phyloP scores from a whole-genome alignment of 179 eudicot species.

The Nepenthes alata region DNA sequence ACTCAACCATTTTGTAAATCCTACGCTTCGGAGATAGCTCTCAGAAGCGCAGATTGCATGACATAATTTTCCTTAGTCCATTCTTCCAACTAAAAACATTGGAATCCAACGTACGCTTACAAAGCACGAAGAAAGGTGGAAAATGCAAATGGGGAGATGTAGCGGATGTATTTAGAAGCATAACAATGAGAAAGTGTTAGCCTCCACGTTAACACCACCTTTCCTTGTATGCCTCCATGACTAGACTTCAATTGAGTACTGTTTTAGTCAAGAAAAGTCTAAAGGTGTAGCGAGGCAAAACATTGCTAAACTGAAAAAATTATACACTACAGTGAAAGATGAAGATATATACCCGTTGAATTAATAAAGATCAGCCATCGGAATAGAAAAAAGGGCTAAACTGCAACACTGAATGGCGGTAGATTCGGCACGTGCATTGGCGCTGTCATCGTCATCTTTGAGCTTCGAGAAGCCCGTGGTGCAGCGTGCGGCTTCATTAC shows the following conservation, averaged over 20 bases:
- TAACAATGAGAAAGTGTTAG: constrained; percentile 16
- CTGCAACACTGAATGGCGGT: constrained; percentile 21
- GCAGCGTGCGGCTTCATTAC: constrained; percentile 8
- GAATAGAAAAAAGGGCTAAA: constrained; percentile 1
- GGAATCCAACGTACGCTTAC: background rate
- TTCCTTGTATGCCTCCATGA: constrained; percentile 35
- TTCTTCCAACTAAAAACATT: background rate
- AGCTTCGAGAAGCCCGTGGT: constrained; percentile 19
- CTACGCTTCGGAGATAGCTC: constrained; percentile 15
- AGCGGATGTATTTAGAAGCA: constrained; percentile 24
- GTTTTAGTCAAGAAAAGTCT: constrained; percentile 21
- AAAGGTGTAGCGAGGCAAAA: constrained; percentile 38
- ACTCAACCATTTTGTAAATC: constrained; percentile 27
- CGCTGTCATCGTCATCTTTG: constrained; percentile 9
- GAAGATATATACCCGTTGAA: constrained; percentile 5
- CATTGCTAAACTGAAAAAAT: background rate
- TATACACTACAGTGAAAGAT: background rate
- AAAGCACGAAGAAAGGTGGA: too few species aligned
- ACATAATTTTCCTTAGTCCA: constrained; percentile 15
- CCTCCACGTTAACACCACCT: constrained; percentile 47
- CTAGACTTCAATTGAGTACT: constrained; percentile 35
- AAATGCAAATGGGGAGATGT: background rate
- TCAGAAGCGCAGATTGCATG: constrained; percentile 51
- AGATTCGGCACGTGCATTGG: constrained; percentile 14
- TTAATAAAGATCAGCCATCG: constrained; percentile 10